Evolutionary conservation across 345 rosid genomes (phyloP).

Genomic region (Populus alba): DNA sequence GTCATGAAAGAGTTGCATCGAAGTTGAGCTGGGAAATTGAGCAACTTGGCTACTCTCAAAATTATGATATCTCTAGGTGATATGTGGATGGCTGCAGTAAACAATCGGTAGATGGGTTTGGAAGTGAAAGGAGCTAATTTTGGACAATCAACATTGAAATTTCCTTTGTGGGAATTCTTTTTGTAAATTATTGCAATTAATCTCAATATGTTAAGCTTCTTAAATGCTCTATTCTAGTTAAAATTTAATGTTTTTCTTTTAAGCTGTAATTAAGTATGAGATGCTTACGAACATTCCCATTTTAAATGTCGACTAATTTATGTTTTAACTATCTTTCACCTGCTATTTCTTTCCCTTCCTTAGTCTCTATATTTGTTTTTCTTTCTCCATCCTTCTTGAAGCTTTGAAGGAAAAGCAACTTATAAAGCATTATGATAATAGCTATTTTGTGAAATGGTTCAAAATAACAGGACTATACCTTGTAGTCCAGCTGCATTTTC

Average conservation of each 20-base stretch:
- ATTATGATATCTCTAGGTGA: slow-evolving; percentile 49
- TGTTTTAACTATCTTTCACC: slow-evolving; percentile 2
- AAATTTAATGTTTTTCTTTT: slow-evolving; percentile 17
- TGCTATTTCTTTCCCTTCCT: neutral
- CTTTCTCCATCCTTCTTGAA: neutral
- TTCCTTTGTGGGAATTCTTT: slow-evolving; percentile 23
- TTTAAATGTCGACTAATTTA: slow-evolving; percentile 26
- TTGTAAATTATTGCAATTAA: slow-evolving; percentile 50
- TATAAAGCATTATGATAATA: too few species aligned
- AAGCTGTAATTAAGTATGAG: slow-evolving; percentile 35
- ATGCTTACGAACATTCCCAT: slow-evolving; percentile 23
- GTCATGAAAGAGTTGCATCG: slow-evolving; percentile 76
- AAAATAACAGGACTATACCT: neutral
- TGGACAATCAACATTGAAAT: slow-evolving; percentile 7
- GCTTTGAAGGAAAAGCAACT: neutral
- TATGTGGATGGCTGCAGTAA: neutral
- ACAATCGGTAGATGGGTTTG: slow-evolving; percentile 13
- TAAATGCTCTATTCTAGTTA: slow-evolving; percentile 16
- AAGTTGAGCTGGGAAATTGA: slow-evolving; percentile 90
- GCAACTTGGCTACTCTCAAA: slow-evolving; percentile 58
- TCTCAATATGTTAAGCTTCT: slow-evolving; percentile 32
- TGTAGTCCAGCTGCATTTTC: neutral
- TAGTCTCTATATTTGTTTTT: neutral
- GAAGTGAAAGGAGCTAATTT: slow-evolving; percentile 24
- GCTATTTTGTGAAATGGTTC: neutral